These are phyloP conservation scores for Colletotrichum shisoi DNA, from an alignment of 2,329 filamentous ascomycete species.

Conservation along the genomic window DNA sequence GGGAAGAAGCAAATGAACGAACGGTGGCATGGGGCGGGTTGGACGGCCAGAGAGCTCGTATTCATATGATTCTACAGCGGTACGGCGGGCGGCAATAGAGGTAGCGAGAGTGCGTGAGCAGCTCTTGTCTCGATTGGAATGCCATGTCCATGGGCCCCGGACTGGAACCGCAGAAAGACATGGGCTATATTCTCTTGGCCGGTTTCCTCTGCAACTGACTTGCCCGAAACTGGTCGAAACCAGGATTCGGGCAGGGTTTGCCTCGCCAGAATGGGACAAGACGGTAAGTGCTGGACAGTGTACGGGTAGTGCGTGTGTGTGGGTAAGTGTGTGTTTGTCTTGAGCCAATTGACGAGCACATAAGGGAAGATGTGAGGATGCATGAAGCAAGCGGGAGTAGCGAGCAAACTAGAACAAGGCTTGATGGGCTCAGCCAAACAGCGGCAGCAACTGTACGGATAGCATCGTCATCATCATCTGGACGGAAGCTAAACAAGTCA, in stretches of 20 bases:
- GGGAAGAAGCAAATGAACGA: slow-evolving; percentile 21
- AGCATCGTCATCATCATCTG: neutral
- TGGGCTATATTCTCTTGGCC: slow-evolving; percentile 18
- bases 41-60: slow-evolving; percentile 29
- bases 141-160: slow-evolving; percentile 31
- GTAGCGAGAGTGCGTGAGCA: neutral
- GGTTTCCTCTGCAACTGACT: slow-evolving; percentile 26
- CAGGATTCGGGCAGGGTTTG: slow-evolving; percentile 27
- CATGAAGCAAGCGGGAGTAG: neutral
- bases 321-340: neutral
- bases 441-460: neutral
- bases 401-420: neutral
- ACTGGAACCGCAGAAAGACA: slow-evolving; percentile 28
- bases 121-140: slow-evolving; percentile 22
- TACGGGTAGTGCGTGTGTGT: neutral
- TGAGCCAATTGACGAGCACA: neutral
- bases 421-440: neutral
- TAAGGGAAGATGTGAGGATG: slow-evolving; percentile 1
- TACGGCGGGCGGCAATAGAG: slow-evolving; percentile 26
- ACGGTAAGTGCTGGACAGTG: slow-evolving; percentile 1
- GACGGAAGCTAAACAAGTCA: neutral
- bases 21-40: slow-evolving; percentile 1
- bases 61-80: slow-evolving; percentile 36
- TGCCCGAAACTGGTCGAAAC: slow-evolving; percentile 37
- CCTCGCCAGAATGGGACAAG: slow-evolving; percentile 25